phyloP scores from a whole-genome alignment of 2,329 filamentous ascomycete species.

The Seiridium cupressi region DNA sequence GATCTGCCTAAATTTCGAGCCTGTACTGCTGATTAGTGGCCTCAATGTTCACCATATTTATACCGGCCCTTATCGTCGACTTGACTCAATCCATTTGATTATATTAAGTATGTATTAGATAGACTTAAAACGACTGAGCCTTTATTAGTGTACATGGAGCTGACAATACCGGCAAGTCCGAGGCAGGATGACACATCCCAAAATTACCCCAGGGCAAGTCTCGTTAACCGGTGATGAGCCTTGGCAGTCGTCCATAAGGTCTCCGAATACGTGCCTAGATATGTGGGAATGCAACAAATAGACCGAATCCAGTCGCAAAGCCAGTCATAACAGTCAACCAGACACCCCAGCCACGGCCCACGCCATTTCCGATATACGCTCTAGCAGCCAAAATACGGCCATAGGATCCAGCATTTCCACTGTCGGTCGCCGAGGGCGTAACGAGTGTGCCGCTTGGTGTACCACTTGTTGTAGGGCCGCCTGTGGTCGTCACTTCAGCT shows the following conservation, averaged over 20 bases:
- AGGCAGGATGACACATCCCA: too few species aligned
- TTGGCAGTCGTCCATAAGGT: background rate
- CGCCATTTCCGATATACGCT: background rate
- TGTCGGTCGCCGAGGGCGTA: background rate
- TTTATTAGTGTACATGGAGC: too few species aligned
- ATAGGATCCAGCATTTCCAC: background rate
- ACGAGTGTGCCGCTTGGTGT: background rate
- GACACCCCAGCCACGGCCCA: background rate
- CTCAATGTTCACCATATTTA: too few species aligned
- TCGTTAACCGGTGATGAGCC: background rate
- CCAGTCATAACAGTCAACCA: constrained; percentile 2
- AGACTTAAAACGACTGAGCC: too few species aligned
- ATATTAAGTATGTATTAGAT: too few species aligned
- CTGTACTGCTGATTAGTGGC: too few species aligned
- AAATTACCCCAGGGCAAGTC: too few species aligned
- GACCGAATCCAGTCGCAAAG: background rate
- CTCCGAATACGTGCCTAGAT: background rate
- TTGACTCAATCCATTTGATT: too few species aligned
- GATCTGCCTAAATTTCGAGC: too few species aligned
- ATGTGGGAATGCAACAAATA: background rate
- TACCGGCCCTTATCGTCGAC: too few species aligned
- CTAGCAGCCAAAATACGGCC: background rate
- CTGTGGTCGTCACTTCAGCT: constrained; percentile 3
- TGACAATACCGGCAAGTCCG: too few species aligned
- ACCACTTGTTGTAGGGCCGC: background rate